Evolutionary conservation across 768 basidiomycete species (phyloP).

Genomic region (Naganishia vaughanmartiniae): DNA sequence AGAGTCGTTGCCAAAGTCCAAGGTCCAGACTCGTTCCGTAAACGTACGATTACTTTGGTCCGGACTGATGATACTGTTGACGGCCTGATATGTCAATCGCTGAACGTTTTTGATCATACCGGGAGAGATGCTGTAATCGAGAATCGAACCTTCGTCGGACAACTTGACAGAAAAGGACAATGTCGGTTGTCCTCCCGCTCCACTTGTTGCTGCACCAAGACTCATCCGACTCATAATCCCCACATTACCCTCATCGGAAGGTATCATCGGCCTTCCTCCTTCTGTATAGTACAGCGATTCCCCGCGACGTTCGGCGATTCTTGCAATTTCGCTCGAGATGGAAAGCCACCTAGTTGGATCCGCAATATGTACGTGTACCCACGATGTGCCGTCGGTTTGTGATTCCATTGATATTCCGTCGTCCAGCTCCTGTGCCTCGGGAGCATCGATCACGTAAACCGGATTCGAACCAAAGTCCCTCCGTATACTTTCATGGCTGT

Average conservation of each 20-base stretch:
- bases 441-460: constrained; percentile 84
- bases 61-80: constrained; percentile 56
- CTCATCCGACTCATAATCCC: constrained; percentile 55
- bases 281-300: constrained; percentile 67
- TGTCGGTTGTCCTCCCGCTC: constrained; percentile 51
- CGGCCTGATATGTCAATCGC: constrained; percentile 64
- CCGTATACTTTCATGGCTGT: constrained; percentile 68
- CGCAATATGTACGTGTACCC: constrained; percentile 90
- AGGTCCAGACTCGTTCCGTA: constrained; percentile 4
- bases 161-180: constrained; percentile 76
- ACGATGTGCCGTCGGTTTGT: constrained; percentile 60
- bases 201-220: constrained; percentile 53
- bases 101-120: constrained; percentile 71
- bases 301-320: constrained; percentile 59
- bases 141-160: constrained; percentile 59
- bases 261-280: constrained; percentile 70
- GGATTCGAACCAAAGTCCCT: constrained; percentile 79
- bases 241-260: constrained; percentile 48
- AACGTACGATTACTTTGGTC: neutral
- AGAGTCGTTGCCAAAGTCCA: constrained; percentile 7
- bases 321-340: constrained; percentile 64
- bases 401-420: constrained; percentile 85
- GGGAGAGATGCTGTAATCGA: constrained; percentile 68
- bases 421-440: constrained; percentile 77
- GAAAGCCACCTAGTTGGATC: constrained; percentile 81